Evolutionary conservation across 2,329 filamentous ascomycete genomes (phyloP).

Genomic region (Fusarium verticillioides): DNA sequence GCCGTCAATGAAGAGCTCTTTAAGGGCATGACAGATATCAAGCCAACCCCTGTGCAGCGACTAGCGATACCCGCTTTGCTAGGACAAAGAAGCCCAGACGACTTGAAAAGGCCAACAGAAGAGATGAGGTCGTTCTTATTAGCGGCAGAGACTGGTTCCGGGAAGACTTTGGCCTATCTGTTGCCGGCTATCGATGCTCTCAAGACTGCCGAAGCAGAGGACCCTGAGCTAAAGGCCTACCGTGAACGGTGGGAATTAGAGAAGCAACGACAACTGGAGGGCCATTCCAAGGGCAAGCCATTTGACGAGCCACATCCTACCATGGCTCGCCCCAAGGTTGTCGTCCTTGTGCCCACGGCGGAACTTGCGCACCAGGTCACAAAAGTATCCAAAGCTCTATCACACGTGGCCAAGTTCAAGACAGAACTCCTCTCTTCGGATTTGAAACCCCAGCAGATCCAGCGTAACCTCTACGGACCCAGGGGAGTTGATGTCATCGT

Average conservation of each 20-base stretch:
- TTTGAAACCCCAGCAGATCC: constrained; percentile 80
- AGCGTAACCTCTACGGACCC: constrained; percentile 83
- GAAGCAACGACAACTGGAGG: constrained; percentile 64
- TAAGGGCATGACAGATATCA: constrained; percentile 76
- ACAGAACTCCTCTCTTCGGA: constrained; percentile 84
- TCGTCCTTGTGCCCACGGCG: constrained; percentile 91
- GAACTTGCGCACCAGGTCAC: constrained; percentile 93
- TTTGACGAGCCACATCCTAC: constrained; percentile 77
- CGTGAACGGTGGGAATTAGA: constrained; percentile 66
- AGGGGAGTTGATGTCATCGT: constrained; percentile 87
- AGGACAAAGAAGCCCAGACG: constrained; percentile 57
- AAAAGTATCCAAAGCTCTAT: constrained; percentile 80
- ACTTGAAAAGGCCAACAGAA: constrained; percentile 49
- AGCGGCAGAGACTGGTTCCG: constrained; percentile 95
- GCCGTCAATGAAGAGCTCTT: constrained; percentile 80
- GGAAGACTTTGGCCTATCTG: constrained; percentile 94
- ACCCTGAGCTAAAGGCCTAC: constrained; percentile 68
- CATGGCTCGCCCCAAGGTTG: constrained; percentile 81
- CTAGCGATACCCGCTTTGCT: constrained; percentile 87
- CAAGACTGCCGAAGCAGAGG: constrained; percentile 77
- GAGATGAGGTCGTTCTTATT: constrained; percentile 73
- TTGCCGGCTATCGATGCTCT: constrained; percentile 86
- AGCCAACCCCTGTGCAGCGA: constrained; percentile 88
- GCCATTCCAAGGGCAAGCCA: constrained; percentile 68
- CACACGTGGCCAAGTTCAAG: constrained; percentile 88